Conservation (phyloP, 140 eudicot genomes). For the Bidens hawaiensis region DNA sequence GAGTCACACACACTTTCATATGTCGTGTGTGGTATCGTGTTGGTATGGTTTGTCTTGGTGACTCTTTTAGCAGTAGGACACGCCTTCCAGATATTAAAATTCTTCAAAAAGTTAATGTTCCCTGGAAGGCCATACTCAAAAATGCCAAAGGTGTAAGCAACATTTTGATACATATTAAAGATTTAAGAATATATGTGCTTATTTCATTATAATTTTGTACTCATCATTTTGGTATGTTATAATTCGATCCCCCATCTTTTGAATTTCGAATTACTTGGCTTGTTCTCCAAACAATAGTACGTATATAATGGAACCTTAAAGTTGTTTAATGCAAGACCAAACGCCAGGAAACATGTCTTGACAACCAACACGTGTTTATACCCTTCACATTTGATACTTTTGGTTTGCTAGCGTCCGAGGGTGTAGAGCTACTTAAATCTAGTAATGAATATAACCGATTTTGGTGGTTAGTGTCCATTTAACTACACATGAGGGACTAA, state of each 20-base stretch:
- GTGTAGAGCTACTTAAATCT: no score
- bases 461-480: no score
- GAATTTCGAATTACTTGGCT: not conserved
- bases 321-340: no score
- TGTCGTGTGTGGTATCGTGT: slow-evolving; percentile 25
- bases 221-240: not conserved
- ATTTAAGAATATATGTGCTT: not conserved
- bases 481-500: no score
- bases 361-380: no score
- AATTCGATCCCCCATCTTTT: not conserved
- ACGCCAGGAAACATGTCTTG: no score
- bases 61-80: slow-evolving; percentile 32
- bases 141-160: not conserved
- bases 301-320: no score
- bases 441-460: no score
- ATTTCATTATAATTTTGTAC: not conserved
- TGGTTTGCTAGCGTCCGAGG: no score
- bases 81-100: slow-evolving; percentile 18
- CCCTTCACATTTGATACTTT: no score
- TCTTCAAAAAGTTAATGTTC: not conserved
- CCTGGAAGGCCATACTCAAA: not conserved
- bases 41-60: slow-evolving; percentile 49
- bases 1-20: slow-evolving; percentile 10
- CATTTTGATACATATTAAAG: not conserved
- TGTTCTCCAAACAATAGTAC: not conserved